Evolutionary conservation across 2,329 filamentous ascomycete genomes (phyloP).

Genomic region (Ophiostoma tasmaniense): DNA sequence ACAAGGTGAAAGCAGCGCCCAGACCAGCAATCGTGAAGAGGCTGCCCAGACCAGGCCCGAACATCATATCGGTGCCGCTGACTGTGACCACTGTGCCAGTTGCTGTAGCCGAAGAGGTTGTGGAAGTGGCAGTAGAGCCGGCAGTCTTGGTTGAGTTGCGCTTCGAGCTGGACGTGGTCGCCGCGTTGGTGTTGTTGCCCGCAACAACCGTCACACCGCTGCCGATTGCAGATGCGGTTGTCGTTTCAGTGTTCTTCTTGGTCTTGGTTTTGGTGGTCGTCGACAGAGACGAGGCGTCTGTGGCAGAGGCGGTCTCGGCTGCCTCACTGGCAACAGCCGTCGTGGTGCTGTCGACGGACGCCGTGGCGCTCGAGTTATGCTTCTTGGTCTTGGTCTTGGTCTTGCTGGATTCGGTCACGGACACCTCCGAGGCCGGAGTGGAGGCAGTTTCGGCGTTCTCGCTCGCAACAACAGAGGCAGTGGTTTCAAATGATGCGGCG

Average conservation of each 20-base stretch:
- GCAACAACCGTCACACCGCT: not conserved
- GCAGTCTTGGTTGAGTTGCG: slow-evolving; percentile 12
- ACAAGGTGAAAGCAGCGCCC: slow-evolving; percentile 12
- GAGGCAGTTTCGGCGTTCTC: not conserved
- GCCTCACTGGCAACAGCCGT: not conserved
- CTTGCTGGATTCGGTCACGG: not conserved
- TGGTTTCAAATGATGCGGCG: not conserved
- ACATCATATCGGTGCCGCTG: slow-evolving; percentile 8
- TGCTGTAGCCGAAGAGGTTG: slow-evolving; percentile 5
- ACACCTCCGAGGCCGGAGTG: not conserved
- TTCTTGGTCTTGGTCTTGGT: slow-evolving; percentile 8
- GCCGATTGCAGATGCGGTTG: not conserved
- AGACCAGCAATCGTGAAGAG: slow-evolving; percentile 16
- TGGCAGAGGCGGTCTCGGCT: not conserved
- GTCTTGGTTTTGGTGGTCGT: slow-evolving; percentile 14
- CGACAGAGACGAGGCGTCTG: slow-evolving; percentile 1
- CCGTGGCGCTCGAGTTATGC: not conserved
- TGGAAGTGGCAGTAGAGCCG: slow-evolving; percentile 3
- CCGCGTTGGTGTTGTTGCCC: not conserved
- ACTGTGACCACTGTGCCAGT: slow-evolving; percentile 10
- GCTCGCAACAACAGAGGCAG: not conserved
- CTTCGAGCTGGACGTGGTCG: slow-evolving; percentile 10
- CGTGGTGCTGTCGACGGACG: not conserved
- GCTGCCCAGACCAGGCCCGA: slow-evolving; percentile 11
- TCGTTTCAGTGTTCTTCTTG: slow-evolving; percentile 7